A percentile compares a stretch with the other conserved stretches of the same genome.
phyloP scores from a whole-genome alignment of 352 stramenopile genomes.

The Pythium myriotylum region DNA sequence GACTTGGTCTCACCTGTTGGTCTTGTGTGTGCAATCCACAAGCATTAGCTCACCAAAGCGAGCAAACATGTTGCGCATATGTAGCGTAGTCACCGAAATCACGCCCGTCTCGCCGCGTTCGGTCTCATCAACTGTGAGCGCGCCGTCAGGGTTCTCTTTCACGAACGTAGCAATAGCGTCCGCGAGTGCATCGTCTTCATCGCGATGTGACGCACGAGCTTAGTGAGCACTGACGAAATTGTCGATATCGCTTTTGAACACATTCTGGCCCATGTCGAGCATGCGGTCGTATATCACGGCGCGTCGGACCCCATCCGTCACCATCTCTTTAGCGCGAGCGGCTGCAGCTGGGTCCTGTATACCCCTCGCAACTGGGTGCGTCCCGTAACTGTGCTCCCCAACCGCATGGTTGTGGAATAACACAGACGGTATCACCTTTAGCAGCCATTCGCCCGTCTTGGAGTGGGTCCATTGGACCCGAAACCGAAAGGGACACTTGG shows the following conservation, averaged over 20 bases:
- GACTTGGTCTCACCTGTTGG: slow-evolving; percentile 17
- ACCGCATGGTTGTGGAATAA: background rate
- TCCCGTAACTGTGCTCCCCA: background rate
- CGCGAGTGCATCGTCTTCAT: background rate
- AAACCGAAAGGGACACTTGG: background rate
- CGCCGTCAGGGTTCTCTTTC: background rate
- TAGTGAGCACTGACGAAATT: background rate
- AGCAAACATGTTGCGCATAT: slow-evolving; percentile 6
- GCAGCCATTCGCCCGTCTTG: no score
- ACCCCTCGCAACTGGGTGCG: background rate
- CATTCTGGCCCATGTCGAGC: background rate
- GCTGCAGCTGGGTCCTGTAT: background rate
- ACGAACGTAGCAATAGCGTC: background rate
- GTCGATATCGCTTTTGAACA: background rate
- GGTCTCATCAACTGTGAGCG: slow-evolving; percentile 10
- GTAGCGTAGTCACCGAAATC: slow-evolving; percentile 4
- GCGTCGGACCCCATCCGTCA: background rate
- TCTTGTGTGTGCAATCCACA: slow-evolving; percentile 19
- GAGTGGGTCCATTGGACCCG: background rate
- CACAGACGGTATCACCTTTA: no score
- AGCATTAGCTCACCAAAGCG: slow-evolving; percentile 10
- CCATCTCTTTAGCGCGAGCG: background rate
- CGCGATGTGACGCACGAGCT: background rate
- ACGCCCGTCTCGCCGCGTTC: no score
- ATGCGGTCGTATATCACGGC: background rate